These are phyloP conservation scores for Naganishia albida DNA, from an alignment of 1,284 basidiomycete species.

Conservation along the genomic window DNA sequence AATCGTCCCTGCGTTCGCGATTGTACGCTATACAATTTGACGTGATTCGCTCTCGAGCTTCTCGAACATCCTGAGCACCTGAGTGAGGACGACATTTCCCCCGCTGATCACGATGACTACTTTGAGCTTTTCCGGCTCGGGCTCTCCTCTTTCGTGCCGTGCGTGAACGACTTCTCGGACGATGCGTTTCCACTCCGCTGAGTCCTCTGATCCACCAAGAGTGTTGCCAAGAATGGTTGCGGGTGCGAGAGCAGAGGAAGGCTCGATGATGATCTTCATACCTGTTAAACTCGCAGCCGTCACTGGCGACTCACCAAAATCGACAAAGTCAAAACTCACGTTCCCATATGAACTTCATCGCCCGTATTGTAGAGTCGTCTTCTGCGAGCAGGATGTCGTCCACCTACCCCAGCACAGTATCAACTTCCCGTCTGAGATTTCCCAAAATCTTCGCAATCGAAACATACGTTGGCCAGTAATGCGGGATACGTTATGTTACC, in stretches of 20 bases:
- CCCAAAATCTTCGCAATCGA: too few species aligned
- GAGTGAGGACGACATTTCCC: constrained; percentile 27
- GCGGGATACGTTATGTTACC: constrained; percentile 16
- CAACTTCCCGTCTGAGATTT: neutral
- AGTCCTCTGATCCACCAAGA: neutral
- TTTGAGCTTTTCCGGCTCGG: neutral
- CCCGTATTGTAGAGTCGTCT: constrained; percentile 27
- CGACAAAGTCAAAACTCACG: constrained; percentile 10
- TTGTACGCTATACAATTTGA: too few species aligned
- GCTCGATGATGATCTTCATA: constrained; percentile 36
- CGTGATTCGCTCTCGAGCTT: constrained; percentile 11
- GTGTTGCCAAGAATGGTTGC: constrained; percentile 24
- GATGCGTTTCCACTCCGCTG: constrained; percentile 21
- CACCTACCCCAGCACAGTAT: constrained; percentile 7
- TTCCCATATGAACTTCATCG: constrained; percentile 35
- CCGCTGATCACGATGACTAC: constrained; percentile 29
- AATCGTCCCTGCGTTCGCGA: neutral
- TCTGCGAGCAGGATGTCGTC: constrained; percentile 30
- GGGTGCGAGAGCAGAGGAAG: constrained; percentile 29
- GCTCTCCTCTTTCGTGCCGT: neutral
- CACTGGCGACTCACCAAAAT: neutral
- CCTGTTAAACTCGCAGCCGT: neutral
- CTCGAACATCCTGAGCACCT: constrained; percentile 29
- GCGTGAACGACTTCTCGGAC: neutral
- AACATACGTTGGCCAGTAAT: neutral